A percentile compares a stretch with the other conserved stretches of the same genome.
Conservation (phyloP, 2,329 filamentous ascomycete genomes). For the Chaetothyriales sp. region DNA sequence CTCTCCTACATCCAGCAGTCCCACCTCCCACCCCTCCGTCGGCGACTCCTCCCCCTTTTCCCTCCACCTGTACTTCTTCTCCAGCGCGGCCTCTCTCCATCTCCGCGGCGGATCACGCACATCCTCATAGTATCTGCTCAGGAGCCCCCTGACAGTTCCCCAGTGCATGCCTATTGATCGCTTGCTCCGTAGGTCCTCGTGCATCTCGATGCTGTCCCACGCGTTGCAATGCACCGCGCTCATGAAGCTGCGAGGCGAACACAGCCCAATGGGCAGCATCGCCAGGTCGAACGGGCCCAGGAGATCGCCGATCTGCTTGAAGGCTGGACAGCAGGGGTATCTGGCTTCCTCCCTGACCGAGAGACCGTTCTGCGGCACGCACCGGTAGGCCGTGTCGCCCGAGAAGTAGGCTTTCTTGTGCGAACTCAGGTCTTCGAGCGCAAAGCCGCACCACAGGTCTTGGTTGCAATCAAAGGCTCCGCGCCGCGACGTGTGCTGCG, state of each 20-base stretch:
- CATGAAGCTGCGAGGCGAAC: conserved; percentile 32
- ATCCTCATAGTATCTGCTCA: conserved; percentile 35
- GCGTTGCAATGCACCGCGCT: conserved; percentile 35
- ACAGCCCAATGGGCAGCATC: conserved; percentile 37
- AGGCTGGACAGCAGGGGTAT: conserved; percentile 31
- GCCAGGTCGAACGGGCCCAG: conserved; percentile 38
- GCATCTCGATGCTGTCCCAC: conserved; percentile 35
- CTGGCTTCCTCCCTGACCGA: conserved; percentile 15
- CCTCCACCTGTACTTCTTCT: conserved; percentile 27
- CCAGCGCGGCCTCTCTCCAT: conserved; percentile 33
- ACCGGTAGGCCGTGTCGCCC: conserved; percentile 38
- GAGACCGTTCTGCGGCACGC: conserved; percentile 14
- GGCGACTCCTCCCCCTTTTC: conserved; percentile 3
- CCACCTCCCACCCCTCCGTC: conserved; percentile 19
- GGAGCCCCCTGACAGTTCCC: conserved; percentile 34
- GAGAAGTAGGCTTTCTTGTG: conserved; percentile 25
- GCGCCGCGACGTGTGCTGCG: conserved; percentile 36
- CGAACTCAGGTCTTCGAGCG: conserved; percentile 21
- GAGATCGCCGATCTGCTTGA: conserved; percentile 33
- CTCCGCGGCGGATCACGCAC: conserved; percentile 34
- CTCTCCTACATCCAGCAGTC: conserved; percentile 34
- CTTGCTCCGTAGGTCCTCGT: conserved; percentile 33
- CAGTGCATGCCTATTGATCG: conserved; percentile 41
- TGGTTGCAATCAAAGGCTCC: conserved; percentile 27
- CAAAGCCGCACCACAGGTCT: conserved; percentile 38